Percentiles rank a stretch among this genome's conserved stretches.
These are phyloP conservation scores for Chlorella variabilis DNA, from an alignment of 163 green algal genomes.

Conservation along the genomic window DNA sequence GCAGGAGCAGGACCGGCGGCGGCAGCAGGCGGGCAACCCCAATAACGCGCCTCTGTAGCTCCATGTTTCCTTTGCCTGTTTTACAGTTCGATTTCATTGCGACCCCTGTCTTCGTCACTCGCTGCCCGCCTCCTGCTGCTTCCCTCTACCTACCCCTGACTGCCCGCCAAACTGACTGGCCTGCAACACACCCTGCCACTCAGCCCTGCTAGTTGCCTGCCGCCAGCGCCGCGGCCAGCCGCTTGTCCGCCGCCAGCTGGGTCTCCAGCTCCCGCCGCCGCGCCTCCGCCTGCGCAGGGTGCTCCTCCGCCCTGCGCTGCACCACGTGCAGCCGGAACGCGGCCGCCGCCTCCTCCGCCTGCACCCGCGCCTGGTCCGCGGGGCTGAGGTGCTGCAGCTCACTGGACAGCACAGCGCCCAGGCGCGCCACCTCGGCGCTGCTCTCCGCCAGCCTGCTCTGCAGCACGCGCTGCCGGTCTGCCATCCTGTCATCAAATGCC, in stretches of 20 bases:
- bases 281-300: background rate
- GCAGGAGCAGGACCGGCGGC: background rate
- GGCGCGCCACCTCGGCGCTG: constrained; percentile 2
- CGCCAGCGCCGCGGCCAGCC: background rate
- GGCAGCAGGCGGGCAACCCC: background rate
- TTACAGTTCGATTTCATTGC: background rate
- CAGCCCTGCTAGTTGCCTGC: background rate
- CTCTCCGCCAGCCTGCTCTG: background rate
- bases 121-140: too few species aligned
- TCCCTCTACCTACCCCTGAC: too few species aligned
- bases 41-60: background rate
- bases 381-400: constrained; percentile 21
- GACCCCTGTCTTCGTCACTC: too few species aligned
- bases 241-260: background rate
- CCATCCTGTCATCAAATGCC: constrained; percentile 16
- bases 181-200: background rate
- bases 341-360: constrained; percentile 1
- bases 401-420: background rate
- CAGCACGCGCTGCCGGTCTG: background rate
- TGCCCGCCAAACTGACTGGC: too few species aligned
- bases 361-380: constrained; percentile 4
- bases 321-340: constrained; percentile 14
- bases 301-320: background rate
- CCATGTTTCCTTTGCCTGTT: too few species aligned
- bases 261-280: background rate